Percentiles rank a stretch among this genome's conserved stretches.
Evolutionary conservation across 495 filamentous ascomycete species (phyloP).

Genomic region (Hypoxylon perforatum): DNA sequence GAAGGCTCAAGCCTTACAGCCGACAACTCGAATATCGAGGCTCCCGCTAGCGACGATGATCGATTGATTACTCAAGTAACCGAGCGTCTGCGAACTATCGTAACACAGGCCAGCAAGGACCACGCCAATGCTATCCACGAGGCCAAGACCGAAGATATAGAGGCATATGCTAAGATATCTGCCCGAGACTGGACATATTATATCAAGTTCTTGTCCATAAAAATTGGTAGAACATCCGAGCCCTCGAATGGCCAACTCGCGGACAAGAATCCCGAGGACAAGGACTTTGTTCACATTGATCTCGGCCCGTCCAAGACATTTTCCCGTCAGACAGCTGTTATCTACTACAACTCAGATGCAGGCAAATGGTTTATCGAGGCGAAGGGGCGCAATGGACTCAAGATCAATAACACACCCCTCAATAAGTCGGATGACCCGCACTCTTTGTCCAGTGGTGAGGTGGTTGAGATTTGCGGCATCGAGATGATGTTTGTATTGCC

Average conservation of each 20-base stretch:
- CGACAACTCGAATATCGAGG: conserved; percentile 60
- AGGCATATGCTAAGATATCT: conserved; percentile 93
- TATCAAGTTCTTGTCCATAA: conserved; percentile 79
- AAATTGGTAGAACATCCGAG: conserved; percentile 86
- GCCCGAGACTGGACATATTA: conserved; percentile 96
- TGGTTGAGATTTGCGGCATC: conserved; percentile 88
- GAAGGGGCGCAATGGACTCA: conserved; percentile 90
- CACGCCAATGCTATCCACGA: conserved; percentile 78
- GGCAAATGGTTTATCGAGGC: conserved; percentile 83
- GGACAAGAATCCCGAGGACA: conserved; percentile 45
- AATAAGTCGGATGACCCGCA: conserved; percentile 64
- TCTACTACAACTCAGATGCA: conserved; percentile 78
- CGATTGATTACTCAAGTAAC: conserved; percentile 78
- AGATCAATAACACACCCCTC: conserved; percentile 76
- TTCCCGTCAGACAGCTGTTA: conserved; percentile 86
- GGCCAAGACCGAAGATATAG: conserved; percentile 76
- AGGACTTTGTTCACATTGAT: conserved; percentile 80
- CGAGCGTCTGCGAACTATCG: conserved; percentile 67
- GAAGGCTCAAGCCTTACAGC: conserved; percentile 55
- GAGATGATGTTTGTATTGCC: conserved; percentile 99
- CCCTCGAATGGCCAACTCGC: conserved; percentile 47
- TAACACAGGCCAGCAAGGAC: conserved; percentile 74
- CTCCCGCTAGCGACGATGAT: conserved; percentile 67
- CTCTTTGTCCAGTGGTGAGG: conserved; percentile 80
- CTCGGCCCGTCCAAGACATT: conserved; percentile 93